These are phyloP conservation scores for Saccharata proteae DNA, from an alignment of 2,329 filamentous ascomycete genomes.

Conservation along the genomic window DNA sequence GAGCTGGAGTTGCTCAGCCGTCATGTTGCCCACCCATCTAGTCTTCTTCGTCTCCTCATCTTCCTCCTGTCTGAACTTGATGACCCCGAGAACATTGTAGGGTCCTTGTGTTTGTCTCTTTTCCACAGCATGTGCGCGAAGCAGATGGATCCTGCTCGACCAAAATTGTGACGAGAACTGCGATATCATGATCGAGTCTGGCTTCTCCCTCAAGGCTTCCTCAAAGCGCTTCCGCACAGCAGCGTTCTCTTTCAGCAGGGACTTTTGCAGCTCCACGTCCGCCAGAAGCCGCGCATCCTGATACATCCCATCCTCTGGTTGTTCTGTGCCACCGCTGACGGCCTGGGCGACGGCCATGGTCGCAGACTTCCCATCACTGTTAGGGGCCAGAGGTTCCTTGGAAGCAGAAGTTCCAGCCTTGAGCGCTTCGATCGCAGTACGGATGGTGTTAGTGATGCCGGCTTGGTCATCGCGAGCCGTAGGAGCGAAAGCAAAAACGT, in stretches of 20 bases:
- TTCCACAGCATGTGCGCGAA: conserved; percentile 86
- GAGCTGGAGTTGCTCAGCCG: conserved; percentile 80
- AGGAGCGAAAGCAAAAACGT: conserved; percentile 79
- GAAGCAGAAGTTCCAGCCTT: conserved; percentile 39
- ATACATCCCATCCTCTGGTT: conserved; percentile 54
- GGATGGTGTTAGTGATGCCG: conserved; percentile 69
- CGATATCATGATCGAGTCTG: conserved; percentile 64
- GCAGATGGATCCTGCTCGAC: conserved; percentile 73
- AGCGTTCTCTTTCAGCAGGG: conserved; percentile 69
- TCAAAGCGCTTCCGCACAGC: conserved; percentile 73
- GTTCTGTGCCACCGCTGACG: conserved; percentile 39
- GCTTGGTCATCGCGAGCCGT: conserved; percentile 76
- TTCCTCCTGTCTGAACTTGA: conserved; percentile 69
- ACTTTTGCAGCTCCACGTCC: conserved; percentile 76
- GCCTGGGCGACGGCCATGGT: conserved; percentile 71
- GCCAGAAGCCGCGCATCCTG: conserved; percentile 67
- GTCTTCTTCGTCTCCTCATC: conserved; percentile 44
- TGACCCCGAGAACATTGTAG: conserved; percentile 85
- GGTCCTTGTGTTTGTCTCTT: conserved; percentile 73
- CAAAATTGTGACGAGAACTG: conserved; percentile 91
- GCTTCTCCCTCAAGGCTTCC: conserved; percentile 71
- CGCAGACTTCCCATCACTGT: conserved; percentile 39
- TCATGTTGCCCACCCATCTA: too few relatives aligned
- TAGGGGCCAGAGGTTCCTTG: conserved; percentile 15
- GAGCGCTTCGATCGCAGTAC: conserved; percentile 58